Conservation (phyloP, 1,284 basidiomycete genomes). For the Xerocomus alliaceus region DNA sequence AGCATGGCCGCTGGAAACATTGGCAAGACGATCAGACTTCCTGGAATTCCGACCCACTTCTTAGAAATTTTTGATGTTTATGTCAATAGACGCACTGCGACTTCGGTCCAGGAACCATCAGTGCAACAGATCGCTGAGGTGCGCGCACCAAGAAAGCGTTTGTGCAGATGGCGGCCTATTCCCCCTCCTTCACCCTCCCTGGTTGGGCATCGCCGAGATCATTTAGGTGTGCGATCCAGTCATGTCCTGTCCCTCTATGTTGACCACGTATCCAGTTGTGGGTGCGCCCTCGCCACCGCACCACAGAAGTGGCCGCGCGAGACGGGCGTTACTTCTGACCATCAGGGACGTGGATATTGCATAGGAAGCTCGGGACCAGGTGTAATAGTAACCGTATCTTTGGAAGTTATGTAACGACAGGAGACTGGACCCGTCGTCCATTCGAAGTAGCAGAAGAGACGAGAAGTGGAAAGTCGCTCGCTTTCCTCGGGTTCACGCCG, state of each 20-base stretch:
- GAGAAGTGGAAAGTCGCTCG: constrained; percentile 29
- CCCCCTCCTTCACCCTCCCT: not conserved
- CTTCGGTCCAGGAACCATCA: constrained; percentile 34
- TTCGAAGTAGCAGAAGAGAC: constrained; percentile 26
- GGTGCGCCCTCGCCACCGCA: not conserved
- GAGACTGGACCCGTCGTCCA: constrained; percentile 9
- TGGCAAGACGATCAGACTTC: constrained; percentile 26
- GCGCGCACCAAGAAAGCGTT: constrained; percentile 1
- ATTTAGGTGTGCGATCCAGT: not conserved
- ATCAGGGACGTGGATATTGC: constrained; percentile 14
- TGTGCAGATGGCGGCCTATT: not conserved
- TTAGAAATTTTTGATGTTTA: constrained; percentile 22
- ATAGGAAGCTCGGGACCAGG: constrained; percentile 16
- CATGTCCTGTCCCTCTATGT: not conserved
- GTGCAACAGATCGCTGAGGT: constrained; percentile 19
- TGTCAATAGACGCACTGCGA: constrained; percentile 18
- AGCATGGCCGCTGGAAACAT: constrained; percentile 3
- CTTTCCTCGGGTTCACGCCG: constrained; percentile 19
- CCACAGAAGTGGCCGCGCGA: not conserved
- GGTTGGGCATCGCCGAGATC: not conserved
- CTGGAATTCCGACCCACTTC: constrained; percentile 23
- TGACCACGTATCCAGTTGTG: not conserved
- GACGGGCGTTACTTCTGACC: constrained; percentile 10
- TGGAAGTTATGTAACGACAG: constrained; percentile 34
- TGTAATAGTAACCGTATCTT: constrained; percentile 36